A percentile compares a stretch with the other conserved stretches of the same genome.
These are phyloP conservation scores for Pelargonium australe DNA, from an alignment of 441 rosid genomes.

Conservation along the genomic window DNA sequence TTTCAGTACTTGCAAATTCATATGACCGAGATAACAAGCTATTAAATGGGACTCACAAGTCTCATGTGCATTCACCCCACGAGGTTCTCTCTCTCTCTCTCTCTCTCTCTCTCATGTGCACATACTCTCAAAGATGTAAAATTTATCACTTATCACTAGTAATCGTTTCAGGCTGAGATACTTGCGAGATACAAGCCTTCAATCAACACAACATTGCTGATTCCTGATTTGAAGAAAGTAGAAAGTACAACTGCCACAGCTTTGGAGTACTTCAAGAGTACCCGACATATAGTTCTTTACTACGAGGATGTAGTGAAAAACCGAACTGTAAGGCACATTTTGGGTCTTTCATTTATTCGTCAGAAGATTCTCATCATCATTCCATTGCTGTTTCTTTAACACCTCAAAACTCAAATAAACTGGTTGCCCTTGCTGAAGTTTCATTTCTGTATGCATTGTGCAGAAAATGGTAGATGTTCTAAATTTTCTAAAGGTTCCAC, in stretches of 20 bases:
- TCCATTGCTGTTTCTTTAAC: no score
- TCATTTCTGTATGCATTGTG: slow-evolving; percentile 1
- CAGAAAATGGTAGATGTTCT: slow-evolving; percentile 76
- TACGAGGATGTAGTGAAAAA: slow-evolving; percentile 86
- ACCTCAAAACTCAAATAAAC: no score
- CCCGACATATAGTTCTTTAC: slow-evolving; percentile 67
- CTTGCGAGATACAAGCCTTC: slow-evolving; percentile 81
- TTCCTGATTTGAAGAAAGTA: slow-evolving; percentile 53
- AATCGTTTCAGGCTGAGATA: slow-evolving; percentile 74
- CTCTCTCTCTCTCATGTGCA: neutral
- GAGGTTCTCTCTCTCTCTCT: slow-evolving; percentile 43
- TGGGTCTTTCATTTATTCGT: no score
- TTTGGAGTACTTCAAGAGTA: slow-evolving; percentile 71
- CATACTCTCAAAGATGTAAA: neutral
- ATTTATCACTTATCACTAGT: slow-evolving; percentile 5
- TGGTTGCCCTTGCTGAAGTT: no score
- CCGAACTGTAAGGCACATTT: slow-evolving; percentile 45
- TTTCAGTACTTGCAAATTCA: slow-evolving; percentile 81
- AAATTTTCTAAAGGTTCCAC: slow-evolving; percentile 76
- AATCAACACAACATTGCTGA: slow-evolving; percentile 51
- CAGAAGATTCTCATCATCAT: no score
- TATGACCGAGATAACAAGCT: slow-evolving; percentile 64
- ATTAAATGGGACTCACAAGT: slow-evolving; percentile 85
- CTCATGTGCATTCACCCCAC: slow-evolving; percentile 78
- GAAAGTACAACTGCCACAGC: slow-evolving; percentile 64